Base-by-base conservation (phyloP, 2,329 filamentous ascomycete genomes). In the Ceratocystis eucalypticola region DNA sequence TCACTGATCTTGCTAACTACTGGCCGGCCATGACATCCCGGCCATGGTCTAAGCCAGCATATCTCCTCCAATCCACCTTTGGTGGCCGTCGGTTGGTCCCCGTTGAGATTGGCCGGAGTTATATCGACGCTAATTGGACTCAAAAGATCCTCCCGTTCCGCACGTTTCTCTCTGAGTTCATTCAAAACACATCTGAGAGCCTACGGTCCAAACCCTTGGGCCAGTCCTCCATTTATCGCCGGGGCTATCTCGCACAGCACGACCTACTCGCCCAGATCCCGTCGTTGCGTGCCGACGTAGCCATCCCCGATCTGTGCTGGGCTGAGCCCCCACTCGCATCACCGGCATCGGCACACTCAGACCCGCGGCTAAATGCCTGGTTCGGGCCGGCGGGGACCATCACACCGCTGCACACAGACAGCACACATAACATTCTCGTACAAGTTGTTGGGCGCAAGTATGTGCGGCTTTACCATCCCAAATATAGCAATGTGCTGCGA, bases 391-490 rank as follows among this genome's bases (percentile, higher is more conserved):
- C 85, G 0, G 86, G 85, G 62, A 97, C 94, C 0, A 92, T 96
- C 69, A 96, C 91, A 0, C 94, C 94, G 1, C 79, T 97, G 0
- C 94, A 99, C 74, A 95, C 91, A 1, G 94, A 97, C 72, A 90
- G 89, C 1, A 95, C 96, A 74, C 90, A 96, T 73, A 97, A 97
- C 72, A 84, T 97, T 61, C 82, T 97, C 3, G 87, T 87, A 28
- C 94, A 97, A 74, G 88, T 95, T 0, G 89, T 96, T 0, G 94
- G 94, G 0, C 80, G 83, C 67, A 99, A 99, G 75, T 97, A 97
- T 74, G 78, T 97, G n/a, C 82, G 94, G 1, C 79, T 97, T 1
- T 97, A 96, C 74, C 80, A 87, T 0, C 92, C 93, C 0, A 74
- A 75, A 17, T 80, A 86, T 57, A 84, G 82, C 3, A 70, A 73